These are phyloP conservation scores for Heliosperma pusillum DNA, from an alignment of 148 eudicot genomes.

Conservation along the genomic window DNA sequence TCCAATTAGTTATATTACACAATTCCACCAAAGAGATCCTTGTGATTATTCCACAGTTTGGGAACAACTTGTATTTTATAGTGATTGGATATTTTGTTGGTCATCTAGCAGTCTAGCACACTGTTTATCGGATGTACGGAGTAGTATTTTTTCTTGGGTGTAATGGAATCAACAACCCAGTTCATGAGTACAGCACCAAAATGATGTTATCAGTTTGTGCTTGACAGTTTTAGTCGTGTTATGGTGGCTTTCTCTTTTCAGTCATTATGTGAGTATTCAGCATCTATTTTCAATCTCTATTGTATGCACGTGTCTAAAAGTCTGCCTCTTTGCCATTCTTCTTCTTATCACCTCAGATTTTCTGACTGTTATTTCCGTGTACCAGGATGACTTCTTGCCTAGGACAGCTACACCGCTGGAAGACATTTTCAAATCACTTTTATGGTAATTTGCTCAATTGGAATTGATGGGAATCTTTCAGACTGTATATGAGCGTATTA, in stretches of 20 bases:
- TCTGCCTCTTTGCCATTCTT: background rate
- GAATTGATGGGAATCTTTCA: background rate
- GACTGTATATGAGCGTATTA: background rate
- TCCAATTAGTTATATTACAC: no score
- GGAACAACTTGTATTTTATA: background rate
- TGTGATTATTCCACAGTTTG: background rate
- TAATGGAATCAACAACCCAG: no score
- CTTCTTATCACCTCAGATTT: conserved; percentile 7
- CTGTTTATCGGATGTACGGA: background rate
- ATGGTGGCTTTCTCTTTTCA: background rate
- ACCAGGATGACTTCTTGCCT: conserved; percentile 97
- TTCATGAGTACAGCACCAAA: no score
- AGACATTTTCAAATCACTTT: conserved; percentile 93
- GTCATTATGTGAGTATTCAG: background rate
- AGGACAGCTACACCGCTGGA: conserved; percentile 97
- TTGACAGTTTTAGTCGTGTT: background rate
- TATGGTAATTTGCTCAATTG: conserved; percentile 52
- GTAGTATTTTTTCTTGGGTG: no score
- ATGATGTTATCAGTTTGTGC: background rate
- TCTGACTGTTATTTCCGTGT: conserved; percentile 15
- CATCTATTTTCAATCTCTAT: no score
- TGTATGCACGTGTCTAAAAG: background rate
- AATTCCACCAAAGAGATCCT: background rate
- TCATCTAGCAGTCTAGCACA: background rate
- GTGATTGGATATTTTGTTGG: background rate